Conservation (phyloP, 2,329 filamentous ascomycete species). For the Talaromyces pinophilus region DNA sequence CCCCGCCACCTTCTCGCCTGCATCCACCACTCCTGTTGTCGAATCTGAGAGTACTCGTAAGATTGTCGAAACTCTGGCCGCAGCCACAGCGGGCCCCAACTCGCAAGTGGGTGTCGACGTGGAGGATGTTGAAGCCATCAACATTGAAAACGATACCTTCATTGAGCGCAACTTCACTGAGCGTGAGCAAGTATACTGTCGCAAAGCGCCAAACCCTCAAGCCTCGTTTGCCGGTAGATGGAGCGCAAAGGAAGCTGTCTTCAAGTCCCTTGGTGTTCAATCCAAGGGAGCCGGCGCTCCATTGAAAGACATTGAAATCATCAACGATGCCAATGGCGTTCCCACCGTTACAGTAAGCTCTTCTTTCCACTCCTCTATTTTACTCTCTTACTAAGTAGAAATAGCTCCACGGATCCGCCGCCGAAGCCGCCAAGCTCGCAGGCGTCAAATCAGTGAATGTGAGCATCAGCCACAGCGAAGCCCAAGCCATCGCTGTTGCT, state of each 20-base stretch:
- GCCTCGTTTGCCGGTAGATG: slow-evolving; percentile 93
- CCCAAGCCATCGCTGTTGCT: slow-evolving; percentile 91
- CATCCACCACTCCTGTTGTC: slow-evolving; percentile 46
- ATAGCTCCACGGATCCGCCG: slow-evolving; percentile 83
- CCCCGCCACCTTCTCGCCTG: slow-evolving; percentile 67
- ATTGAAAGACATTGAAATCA: slow-evolving; percentile 92
- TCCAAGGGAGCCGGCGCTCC: slow-evolving; percentile 86
- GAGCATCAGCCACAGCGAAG: slow-evolving; percentile 94
- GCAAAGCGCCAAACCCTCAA: slow-evolving; percentile 73
- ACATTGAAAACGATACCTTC: slow-evolving; percentile 92
- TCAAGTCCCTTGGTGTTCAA: slow-evolving; percentile 89
- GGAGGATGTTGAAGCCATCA: slow-evolving; percentile 82
- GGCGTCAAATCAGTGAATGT: slow-evolving; percentile 87
- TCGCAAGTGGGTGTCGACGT: slow-evolving; percentile 93
- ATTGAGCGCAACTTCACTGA: slow-evolving; percentile 91
- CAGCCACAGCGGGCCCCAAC: slow-evolving; percentile 60
- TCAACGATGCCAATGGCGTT: slow-evolving; percentile 75
- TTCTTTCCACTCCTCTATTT: neutral
- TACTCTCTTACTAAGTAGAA: neutral
- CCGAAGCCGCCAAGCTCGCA: slow-evolving; percentile 77
- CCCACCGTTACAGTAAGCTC: slow-evolving; percentile 80
- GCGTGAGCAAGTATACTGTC: slow-evolving; percentile 83
- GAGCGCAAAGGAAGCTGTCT: slow-evolving; percentile 97
- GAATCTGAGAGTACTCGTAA: slow-evolving; percentile 66
- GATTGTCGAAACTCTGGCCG: slow-evolving; percentile 75